These are phyloP conservation scores for Diplotaxis tenuifolia DNA, from an alignment of 345 rosid genomes.

Conservation along the genomic window DNA sequence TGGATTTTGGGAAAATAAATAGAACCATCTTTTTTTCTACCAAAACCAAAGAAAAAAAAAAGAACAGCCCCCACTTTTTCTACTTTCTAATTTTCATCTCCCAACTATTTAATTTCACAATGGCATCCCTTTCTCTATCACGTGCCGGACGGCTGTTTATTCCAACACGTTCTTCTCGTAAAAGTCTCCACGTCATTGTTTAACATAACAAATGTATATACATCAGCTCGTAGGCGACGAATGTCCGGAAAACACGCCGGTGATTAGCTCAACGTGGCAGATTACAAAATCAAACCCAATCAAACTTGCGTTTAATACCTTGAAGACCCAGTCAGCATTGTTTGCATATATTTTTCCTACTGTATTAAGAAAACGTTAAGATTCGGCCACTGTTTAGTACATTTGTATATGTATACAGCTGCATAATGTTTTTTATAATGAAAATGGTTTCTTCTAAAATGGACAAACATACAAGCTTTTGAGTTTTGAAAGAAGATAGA, in stretches of 20 bases:
- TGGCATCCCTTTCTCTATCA: slow-evolving; percentile 2
- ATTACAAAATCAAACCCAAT: background rate
- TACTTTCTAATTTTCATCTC: background rate
- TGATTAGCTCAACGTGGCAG: slow-evolving; percentile 12
- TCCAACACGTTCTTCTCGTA: slow-evolving; percentile 21
- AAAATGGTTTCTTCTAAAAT: background rate
- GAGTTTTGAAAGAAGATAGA: background rate
- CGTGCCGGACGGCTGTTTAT: slow-evolving; percentile 18
- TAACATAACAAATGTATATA: slow-evolving; percentile 6
- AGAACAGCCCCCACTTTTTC: too few species aligned
- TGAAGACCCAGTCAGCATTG: background rate
- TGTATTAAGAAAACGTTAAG: slow-evolving; percentile 5
- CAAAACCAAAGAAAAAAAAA: too few species aligned
- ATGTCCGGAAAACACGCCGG: slow-evolving; percentile 30
- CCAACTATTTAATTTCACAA: background rate
- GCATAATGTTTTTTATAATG: background rate
- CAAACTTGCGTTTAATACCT: background rate
- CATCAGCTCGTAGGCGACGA: slow-evolving; percentile 19
- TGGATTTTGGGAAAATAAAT: too few species aligned
- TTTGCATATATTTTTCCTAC: background rate
- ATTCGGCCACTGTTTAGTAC: background rate
- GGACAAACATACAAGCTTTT: background rate
- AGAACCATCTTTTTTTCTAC: too few species aligned
- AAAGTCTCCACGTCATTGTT: slow-evolving; percentile 8
- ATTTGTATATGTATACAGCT: slow-evolving; percentile 6